Evolutionary conservation across 1,284 basidiomycete genomes (phyloP).

Genomic region (Termitomyces sp.): DNA sequence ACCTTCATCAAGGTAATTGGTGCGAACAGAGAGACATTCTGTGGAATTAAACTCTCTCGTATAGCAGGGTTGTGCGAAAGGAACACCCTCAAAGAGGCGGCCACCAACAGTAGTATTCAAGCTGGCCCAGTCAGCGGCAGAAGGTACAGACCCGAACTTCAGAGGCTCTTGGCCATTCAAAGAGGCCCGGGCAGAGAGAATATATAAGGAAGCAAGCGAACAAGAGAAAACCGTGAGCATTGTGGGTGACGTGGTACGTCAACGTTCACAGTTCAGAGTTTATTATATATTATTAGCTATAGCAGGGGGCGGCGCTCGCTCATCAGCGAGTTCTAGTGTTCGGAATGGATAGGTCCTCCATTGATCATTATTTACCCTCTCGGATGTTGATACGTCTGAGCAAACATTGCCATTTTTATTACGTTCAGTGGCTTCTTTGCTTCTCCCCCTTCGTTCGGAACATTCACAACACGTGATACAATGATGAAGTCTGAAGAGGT

Average conservation of each 20-base stretch:
- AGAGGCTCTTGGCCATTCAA: slow-evolving; percentile 7
- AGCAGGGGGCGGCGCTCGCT: neutral
- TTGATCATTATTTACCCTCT: neutral
- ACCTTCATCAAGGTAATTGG: slow-evolving; percentile 26
- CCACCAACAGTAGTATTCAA: slow-evolving; percentile 18
- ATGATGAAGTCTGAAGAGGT: neutral
- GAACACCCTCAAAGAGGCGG: slow-evolving; percentile 20
- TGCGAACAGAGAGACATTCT: slow-evolving; percentile 19
- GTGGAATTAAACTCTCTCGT: slow-evolving; percentile 19
- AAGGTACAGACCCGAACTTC: neutral
- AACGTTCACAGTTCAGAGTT: neutral
- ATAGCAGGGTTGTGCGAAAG: slow-evolving; percentile 26
- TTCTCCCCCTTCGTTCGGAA: neutral
- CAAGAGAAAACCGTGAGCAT: neutral
- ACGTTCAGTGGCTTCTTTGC: neutral
- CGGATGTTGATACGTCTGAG: neutral
- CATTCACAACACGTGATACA: neutral
- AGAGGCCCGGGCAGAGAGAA: neutral
- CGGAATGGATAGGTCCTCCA: neutral
- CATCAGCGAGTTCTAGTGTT: neutral
- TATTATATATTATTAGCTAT: neutral
- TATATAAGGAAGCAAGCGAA: neutral
- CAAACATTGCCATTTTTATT: neutral
- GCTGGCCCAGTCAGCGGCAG: slow-evolving; percentile 17
- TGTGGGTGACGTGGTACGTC: neutral